These are phyloP conservation scores for Aspergillus bombycis DNA, from an alignment of 2,329 filamentous ascomycete genomes.

Conservation along the genomic window DNA sequence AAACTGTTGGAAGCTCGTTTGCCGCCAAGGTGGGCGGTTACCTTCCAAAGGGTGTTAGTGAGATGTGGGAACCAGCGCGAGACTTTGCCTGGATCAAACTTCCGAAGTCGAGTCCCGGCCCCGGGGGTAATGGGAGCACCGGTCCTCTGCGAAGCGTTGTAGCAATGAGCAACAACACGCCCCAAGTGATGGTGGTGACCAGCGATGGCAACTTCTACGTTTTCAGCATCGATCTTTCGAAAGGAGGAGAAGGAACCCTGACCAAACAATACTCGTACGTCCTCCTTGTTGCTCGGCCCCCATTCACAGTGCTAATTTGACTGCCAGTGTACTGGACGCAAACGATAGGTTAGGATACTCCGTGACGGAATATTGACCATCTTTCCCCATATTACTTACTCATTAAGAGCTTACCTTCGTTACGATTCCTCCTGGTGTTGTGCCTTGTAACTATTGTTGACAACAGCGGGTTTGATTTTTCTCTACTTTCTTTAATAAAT, in stretches of 20 bases:
- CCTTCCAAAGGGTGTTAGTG: constrained; percentile 87
- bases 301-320: constrained; percentile 17
- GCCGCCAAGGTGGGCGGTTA: constrained; percentile 90
- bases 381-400: background rate
- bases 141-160: constrained; percentile 84
- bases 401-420: constrained; percentile 12
- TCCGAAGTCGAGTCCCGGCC: constrained; percentile 61
- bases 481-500: background rate
- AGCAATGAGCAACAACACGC: constrained; percentile 91
- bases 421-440: constrained; percentile 4
- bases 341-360: constrained; percentile 46
- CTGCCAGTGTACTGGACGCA: constrained; percentile 46
- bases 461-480: background rate
- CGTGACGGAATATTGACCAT: constrained; percentile 38
- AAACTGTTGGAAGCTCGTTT: constrained; percentile 87
- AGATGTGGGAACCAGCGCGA: constrained; percentile 94
- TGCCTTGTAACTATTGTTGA: background rate
- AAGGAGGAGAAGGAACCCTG: constrained; percentile 87
- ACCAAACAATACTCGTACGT: constrained; percentile 92
- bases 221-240: constrained; percentile 92
- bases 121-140: constrained; percentile 40
- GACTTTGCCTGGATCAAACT: constrained; percentile 98
- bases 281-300: background rate
- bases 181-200: constrained; percentile 97
- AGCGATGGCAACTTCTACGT: constrained; percentile 95